These are phyloP conservation scores for Pugionium cornutum DNA, from an alignment of 345 rosid species.

Conservation along the genomic window DNA sequence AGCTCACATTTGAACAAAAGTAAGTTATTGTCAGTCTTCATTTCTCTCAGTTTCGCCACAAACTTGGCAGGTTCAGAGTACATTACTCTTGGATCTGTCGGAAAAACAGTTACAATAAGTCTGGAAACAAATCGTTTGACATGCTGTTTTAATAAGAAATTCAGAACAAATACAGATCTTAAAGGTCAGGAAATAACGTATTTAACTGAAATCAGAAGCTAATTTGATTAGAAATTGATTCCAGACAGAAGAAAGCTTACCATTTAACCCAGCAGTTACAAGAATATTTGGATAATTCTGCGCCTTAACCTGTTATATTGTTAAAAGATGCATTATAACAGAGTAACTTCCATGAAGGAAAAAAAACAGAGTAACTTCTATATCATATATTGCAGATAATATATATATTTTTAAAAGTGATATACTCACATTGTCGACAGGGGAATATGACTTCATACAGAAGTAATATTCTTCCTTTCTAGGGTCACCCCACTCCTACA, in stretches of 20 bases:
- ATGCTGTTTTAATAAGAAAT: background rate
- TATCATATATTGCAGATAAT: constrained; percentile 18
- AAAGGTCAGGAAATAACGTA: background rate
- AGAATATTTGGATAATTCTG: constrained; percentile 83
- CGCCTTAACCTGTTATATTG: constrained; percentile 57
- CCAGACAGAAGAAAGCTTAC: constrained; percentile 44
- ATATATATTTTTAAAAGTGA: background rate
- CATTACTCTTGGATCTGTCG: constrained; percentile 84
- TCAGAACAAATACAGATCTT: background rate
- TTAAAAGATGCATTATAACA: constrained; percentile 4
- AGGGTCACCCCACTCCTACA: constrained; percentile 99
- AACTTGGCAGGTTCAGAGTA: constrained; percentile 92
- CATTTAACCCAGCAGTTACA: constrained; percentile 82
- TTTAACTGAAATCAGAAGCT: background rate
- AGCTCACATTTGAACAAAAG: constrained; percentile 86
- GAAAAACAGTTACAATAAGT: background rate
- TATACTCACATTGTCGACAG: constrained; percentile 78
- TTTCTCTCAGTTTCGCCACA: constrained; percentile 87
- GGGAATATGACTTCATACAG: constrained; percentile 95
- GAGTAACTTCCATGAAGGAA: background rate
- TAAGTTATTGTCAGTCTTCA: constrained; percentile 71
- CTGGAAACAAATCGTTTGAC: constrained; percentile 8
- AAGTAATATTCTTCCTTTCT: constrained; percentile 79
- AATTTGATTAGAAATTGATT: background rate
- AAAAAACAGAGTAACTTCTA: background rate